Evolutionary conservation across 257 asterid species (phyloP), one percentile per base, ranked within the genome.

Genomic region (Pogostemon cablin): DNA sequence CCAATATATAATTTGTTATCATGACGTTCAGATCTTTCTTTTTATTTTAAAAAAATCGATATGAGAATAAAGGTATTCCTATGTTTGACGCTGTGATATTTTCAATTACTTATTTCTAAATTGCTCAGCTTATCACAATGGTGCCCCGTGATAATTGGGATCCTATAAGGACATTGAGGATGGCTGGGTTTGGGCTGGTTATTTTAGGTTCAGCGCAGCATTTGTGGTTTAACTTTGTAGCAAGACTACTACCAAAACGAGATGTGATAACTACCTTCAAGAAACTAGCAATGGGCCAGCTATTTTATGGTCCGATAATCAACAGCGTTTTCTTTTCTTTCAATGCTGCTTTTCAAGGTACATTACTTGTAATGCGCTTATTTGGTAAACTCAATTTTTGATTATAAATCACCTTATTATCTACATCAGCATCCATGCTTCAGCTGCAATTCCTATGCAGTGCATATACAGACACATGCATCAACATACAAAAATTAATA

Each of bases 331-430:
- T 93, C 88, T 93, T 83, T 84, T 77, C 92, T 69, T 93, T 68
- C 79, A 93, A 90, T 73, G 97, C 98, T 5, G 89, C 81, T 62
- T 76, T 87, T 68, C 98, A 90, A 90, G 97, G 98, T 90, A 80
- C 44, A 57, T 20, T 34, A 5, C 42, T 58, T 5, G 42, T 46
- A 66, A 39, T 65, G 42, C 46, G 37, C 66, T 76, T 43, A 53
- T 58, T 40, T 72, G 76, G 41, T 60, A 67, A 42, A 7, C 52
- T 32, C 32, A 25, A 25, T 25, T 25, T 1, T 25, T 35, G 17
- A 68, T 65, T 52, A 38, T 62, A 5, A 25, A 69, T 9, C 48
- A 35, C 53, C 66, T 55, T 9, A 46, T n/a, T 20, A 9, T 44
- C 66, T 10, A 17, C 17, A 50, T 59, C 56, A 38, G 63, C 38